These are phyloP conservation scores for Ogataea wickerhamii DNA, from an alignment of 805 yeast species.

Conservation along the genomic window DNA sequence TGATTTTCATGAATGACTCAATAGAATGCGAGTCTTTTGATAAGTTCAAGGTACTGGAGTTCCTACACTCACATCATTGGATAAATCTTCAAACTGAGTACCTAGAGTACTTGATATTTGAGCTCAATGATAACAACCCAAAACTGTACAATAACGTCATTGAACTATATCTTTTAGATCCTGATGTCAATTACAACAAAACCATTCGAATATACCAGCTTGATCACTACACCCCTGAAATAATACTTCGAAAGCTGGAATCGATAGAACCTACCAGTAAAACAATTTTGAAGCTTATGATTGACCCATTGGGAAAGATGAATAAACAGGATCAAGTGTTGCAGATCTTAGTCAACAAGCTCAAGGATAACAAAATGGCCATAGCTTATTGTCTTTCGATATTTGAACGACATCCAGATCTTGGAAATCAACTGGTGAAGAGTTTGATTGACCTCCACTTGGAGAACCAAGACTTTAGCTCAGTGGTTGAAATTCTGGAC, in stretches of 20 bases:
- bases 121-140: slow-evolving; percentile 34
- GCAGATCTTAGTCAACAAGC: slow-evolving; percentile 53
- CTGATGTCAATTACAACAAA: slow-evolving; percentile 26
- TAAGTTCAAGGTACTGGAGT: slow-evolving; percentile 49
- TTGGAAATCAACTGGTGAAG: slow-evolving; percentile 47
- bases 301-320: slow-evolving; percentile 54
- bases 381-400: slow-evolving; percentile 56
- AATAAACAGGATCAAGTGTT: slow-evolving; percentile 63
- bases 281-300: slow-evolving; percentile 40
- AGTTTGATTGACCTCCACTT: slow-evolving; percentile 43
- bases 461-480: slow-evolving; percentile 8
- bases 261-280: slow-evolving; percentile 14
- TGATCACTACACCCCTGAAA: slow-evolving; percentile 37
- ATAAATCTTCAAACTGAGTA: slow-evolving; percentile 39
- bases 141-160: slow-evolving; percentile 44
- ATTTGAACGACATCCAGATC: slow-evolving; percentile 31
- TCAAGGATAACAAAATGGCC: slow-evolving; percentile 56
- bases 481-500: slow-evolving; percentile 31
- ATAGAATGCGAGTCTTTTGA: slow-evolving; percentile 58
- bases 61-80: slow-evolving; percentile 32
- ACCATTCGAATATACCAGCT: slow-evolving; percentile 34
- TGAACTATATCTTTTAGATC: slow-evolving; percentile 38
- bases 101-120: slow-evolving; percentile 47
- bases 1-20: slow-evolving; percentile 64
- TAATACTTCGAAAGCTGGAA: slow-evolving; percentile 24